Percentiles rank a stretch among this genome's conserved stretches.
Conservation (phyloP, 202 grass and related monocot genomes). For the Schoenoplectus triqueter region DNA sequence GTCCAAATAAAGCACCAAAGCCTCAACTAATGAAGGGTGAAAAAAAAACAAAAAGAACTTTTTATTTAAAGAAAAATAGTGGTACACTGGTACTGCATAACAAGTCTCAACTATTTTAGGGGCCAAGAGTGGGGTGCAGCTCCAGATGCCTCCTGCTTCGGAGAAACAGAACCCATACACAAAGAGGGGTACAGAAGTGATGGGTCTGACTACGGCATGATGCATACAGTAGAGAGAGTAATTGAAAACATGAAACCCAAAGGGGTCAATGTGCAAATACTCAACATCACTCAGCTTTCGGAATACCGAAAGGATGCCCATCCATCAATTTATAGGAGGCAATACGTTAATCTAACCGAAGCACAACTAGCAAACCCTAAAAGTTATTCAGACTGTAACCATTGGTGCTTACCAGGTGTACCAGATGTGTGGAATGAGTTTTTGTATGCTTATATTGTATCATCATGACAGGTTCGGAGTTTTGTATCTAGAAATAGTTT, state of each 20-base stretch:
- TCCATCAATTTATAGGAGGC: constrained; percentile 66
- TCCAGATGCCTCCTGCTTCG: constrained; percentile 58
- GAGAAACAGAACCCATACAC: constrained; percentile 66
- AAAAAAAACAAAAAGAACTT: too few species aligned
- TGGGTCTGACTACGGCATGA: constrained; percentile 74
- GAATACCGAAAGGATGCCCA: constrained; percentile 91
- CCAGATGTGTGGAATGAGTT: constrained; percentile 92
- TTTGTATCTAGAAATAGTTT: constrained; percentile 31
- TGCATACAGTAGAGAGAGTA: constrained; percentile 48
- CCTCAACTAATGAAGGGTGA: not conserved
- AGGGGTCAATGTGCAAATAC: constrained; percentile 74
- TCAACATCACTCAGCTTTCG: constrained; percentile 85
- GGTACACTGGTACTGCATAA: too few species aligned
- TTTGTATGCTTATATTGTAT: constrained; percentile 67
- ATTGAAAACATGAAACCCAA: constrained; percentile 56
- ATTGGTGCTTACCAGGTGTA: constrained; percentile 94
- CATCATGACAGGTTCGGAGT: constrained; percentile 47
- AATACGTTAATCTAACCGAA: constrained; percentile 52
- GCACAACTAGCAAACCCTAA: constrained; percentile 64
- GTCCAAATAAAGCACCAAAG: constrained; percentile 15
- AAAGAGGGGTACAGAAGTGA: constrained; percentile 51
- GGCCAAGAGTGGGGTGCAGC: constrained; percentile 77
- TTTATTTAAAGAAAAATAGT: too few species aligned
- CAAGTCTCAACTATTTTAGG: constrained; percentile 46
- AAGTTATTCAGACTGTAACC: constrained; percentile 78